Percentiles rank a stretch among this genome's conserved stretches.
phyloP scores from a whole-genome alignment of 1,139 yeast species.

The Geotrichum carabidarum region DNA sequence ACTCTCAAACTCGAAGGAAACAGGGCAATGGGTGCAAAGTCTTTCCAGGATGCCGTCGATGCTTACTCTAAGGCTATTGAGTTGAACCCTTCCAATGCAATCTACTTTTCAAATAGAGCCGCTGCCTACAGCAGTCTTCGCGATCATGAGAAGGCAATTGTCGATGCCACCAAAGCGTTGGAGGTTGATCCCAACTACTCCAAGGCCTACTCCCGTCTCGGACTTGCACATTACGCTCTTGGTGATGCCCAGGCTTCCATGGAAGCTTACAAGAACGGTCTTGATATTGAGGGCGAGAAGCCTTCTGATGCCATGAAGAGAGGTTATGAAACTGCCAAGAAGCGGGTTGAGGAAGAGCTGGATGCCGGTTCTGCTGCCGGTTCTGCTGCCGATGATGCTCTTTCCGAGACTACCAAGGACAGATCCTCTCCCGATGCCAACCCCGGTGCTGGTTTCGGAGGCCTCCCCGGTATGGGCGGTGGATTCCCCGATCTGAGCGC shows the following conservation, averaged over 20 bases:
- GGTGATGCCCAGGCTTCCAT: conserved; percentile 86
- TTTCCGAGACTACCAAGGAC: conserved; percentile 32
- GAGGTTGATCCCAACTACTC: conserved; percentile 72
- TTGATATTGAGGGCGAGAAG: conserved; percentile 77
- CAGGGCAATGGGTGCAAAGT: conserved; percentile 77
- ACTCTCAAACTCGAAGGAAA: conserved; percentile 84
- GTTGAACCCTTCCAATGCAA: conserved; percentile 65
- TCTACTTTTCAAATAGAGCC: conserved; percentile 89
- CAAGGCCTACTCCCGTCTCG: conserved; percentile 92
- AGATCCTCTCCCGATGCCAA: conserved; percentile 27
- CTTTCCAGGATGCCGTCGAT: conserved; percentile 63
- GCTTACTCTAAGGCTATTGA: conserved; percentile 81
- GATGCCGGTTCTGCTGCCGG: conserved; percentile 38
- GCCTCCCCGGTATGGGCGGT: conserved; percentile 51
- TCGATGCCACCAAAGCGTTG: conserved; percentile 79
- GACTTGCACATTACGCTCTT: conserved; percentile 84
- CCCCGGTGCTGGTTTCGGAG: conserved; percentile 57
- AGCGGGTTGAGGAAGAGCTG: conserved; percentile 73
- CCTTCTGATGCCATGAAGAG: conserved; percentile 88
- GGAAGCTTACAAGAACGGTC: conserved; percentile 84
- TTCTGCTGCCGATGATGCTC: conserved; percentile 32
- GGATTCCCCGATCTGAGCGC: conserved; percentile 72
- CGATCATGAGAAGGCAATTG: conserved; percentile 70
- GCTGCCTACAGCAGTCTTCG: conserved; percentile 86
- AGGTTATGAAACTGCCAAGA: conserved; percentile 90